Percentiles rank a stretch among this genome's conserved stretches.
Evolutionary conservation across 345 rosid genomes (phyloP).

Genomic region (Euclidium syriacum): DNA sequence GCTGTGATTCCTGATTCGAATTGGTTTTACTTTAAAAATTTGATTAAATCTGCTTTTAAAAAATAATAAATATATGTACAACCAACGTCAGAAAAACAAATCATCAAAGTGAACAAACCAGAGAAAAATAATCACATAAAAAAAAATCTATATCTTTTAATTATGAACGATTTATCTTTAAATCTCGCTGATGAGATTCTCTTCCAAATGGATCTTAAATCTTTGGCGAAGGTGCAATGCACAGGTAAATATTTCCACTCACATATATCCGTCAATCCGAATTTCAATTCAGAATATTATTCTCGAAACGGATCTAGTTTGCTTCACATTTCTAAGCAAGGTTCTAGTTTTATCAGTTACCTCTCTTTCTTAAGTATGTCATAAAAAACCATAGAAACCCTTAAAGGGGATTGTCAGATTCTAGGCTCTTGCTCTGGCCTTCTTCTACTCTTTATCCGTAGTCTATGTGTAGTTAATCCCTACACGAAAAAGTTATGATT

Average conservation of each 20-base stretch:
- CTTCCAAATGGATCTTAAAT: not conserved
- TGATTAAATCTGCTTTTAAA: too few relatives aligned
- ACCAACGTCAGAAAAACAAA: too few relatives aligned
- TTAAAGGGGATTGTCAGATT: too few relatives aligned
- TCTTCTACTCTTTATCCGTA: not conserved
- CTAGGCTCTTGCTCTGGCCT: not conserved
- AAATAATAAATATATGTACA: too few relatives aligned
- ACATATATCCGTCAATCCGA: not conserved
- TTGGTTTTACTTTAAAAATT: too few relatives aligned
- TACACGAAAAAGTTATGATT: not conserved
- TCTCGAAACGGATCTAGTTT: not conserved
- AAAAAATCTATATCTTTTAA: not conserved
- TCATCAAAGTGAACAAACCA: too few relatives aligned
- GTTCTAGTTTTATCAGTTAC: too few relatives aligned
- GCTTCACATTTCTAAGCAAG: too few relatives aligned
- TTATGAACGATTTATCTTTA: not conserved
- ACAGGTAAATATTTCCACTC: not conserved
- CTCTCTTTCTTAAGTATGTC: too few relatives aligned
- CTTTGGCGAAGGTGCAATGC: not conserved
- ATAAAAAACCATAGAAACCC: too few relatives aligned
- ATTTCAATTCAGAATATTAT: not conserved
- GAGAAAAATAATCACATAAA: not conserved
- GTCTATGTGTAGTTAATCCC: not conserved
- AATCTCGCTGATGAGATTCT: not conserved
- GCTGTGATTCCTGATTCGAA: too few relatives aligned